Evolutionary conservation across 2,329 filamentous ascomycete species (phyloP).

Genomic region (Nothopassalora personata): DNA sequence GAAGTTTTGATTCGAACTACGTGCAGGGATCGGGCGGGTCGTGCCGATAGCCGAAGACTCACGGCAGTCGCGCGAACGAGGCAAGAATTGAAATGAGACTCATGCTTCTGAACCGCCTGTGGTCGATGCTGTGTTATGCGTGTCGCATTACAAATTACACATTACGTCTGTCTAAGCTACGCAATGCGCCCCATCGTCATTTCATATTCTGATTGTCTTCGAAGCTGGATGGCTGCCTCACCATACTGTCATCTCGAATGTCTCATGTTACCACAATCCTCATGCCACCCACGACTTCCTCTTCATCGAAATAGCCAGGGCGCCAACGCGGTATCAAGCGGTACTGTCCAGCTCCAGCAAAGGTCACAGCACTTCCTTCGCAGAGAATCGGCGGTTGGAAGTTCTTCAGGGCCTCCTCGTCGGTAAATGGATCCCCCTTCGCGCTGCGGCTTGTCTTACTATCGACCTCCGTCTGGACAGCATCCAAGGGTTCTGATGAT

Average conservation of each 20-base stretch:
- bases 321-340: slow-evolving; percentile 38
- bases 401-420: slow-evolving; percentile 11
- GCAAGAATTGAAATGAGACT: too few relatives aligned
- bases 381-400: slow-evolving; percentile 23
- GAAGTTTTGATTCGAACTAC: background rate
- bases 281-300: slow-evolving; percentile 38
- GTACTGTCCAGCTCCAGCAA: slow-evolving; percentile 26
- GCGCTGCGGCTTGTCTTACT: background rate
- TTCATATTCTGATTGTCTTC: background rate
- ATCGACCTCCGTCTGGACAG: background rate
- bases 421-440: background rate
- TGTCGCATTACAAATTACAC: too few relatives aligned
- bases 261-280: slow-evolving; percentile 34
- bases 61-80: too few relatives aligned
- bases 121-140: too few relatives aligned
- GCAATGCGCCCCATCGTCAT: background rate
- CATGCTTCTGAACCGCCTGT: too few relatives aligned
- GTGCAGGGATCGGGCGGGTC: background rate
- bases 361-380: slow-evolving; percentile 21
- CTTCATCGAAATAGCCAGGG: slow-evolving; percentile 38
- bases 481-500: background rate
- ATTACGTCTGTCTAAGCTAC: background rate
- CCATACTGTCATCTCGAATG: background rate
- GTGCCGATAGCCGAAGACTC: background rate
- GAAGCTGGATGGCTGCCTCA: background rate